Base-by-base conservation (phyloP, 768 basidiomycete genomes). In the Mrakia gelida region DNA sequence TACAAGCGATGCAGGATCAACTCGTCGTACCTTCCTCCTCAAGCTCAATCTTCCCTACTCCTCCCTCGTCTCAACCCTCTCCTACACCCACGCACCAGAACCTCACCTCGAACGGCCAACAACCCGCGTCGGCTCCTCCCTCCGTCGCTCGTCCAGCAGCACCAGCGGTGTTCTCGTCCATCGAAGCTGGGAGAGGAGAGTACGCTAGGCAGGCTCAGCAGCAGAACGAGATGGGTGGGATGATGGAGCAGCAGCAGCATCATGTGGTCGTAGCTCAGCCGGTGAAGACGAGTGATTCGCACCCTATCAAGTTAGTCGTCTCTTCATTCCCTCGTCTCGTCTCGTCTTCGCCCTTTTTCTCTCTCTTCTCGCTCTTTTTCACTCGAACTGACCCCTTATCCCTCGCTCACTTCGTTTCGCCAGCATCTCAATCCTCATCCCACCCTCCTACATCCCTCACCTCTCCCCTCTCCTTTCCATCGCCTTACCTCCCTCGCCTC, bases 291-390 rank as follows among this genome's bases (percentile, higher is more conserved):
- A 93, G 92, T 3, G 86, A 88, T 32, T 88, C 91, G 0, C 93
- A 94, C 84, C 93, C 93, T 10, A 92, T 95, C 82, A 92, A 93
- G 92, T 92, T 79, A 73, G 88, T 85, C 15, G 45, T 9, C 15
- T 49, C 45, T 10, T 49, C 15, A 2, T 9, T 8, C 32, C 10
- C 68, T 32, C 23, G 7, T 30, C 21, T 70, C 34, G 16, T 70
- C 32, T 13, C 32, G 11, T n/a, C 11, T 9, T 13, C 61, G 11
- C 23, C 8, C 59, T 28, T 23, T 11, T 9, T 65, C 32, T 38
- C 9, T 38, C 10, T 75, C 43, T 30, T 32, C 61, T 75, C 28
- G 23, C 18, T 34, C n/a, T 45, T 9, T 7, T 4, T 11, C 15
- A 4, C 54, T 18, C 26, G n/a, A 45, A n/a, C 43, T 28, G 30